Evolutionary conservation across 2,329 filamentous ascomycete genomes (phyloP).

Genomic region (Magnaporthiopsis rhizophila): DNA sequence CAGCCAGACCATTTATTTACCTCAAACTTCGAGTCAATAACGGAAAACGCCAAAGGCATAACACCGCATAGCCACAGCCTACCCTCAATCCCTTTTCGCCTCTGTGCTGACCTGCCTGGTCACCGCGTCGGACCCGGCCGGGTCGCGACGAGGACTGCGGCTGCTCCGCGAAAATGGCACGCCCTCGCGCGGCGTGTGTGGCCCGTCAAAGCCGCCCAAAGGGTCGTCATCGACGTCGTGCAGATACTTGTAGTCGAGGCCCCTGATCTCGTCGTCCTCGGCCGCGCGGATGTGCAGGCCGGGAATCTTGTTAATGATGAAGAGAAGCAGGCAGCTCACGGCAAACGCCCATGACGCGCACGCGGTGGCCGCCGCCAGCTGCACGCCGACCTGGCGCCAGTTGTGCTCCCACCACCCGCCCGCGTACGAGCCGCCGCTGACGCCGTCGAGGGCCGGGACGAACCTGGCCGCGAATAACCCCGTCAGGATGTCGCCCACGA

Average conservation of each 20-base stretch:
- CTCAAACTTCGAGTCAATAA: too few species aligned
- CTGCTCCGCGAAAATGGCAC: neutral
- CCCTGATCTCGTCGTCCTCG: constrained; percentile 46
- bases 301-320: constrained; percentile 49
- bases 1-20: too few species aligned
- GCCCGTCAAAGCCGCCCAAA: neutral
- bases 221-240: neutral
- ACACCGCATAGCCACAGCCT: too few species aligned
- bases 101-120: neutral
- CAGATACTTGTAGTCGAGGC: constrained; percentile 31
- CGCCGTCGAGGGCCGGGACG: constrained; percentile 35
- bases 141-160: neutral
- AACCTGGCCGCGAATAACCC: constrained; percentile 44
- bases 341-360: constrained; percentile 48
- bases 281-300: constrained; percentile 45
- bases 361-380: constrained; percentile 48
- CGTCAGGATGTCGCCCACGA: constrained; percentile 47
- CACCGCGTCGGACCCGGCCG: neutral
- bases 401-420: constrained; percentile 21
- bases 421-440: constrained; percentile 36
- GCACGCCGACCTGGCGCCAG: constrained; percentile 46
- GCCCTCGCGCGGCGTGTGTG: neutral
- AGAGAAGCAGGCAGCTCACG: constrained; percentile 42
- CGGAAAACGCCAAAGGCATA: too few species aligned
- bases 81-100: neutral